phyloP scores from a whole-genome alignment of 75 land plant genomes.

The Azolla pinnata region DNA sequence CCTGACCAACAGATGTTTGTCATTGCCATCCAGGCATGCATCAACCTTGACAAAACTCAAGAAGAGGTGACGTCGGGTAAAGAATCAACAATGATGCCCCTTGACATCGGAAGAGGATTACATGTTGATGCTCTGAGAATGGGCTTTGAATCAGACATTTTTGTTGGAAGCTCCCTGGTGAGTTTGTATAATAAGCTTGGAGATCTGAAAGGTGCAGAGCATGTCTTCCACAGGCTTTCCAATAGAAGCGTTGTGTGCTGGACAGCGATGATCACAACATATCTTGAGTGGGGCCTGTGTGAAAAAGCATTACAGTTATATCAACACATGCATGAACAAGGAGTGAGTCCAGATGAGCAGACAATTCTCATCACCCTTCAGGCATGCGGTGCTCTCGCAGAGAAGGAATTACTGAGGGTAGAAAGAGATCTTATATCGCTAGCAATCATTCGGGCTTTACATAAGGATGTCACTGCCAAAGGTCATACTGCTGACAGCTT shows the following conservation, averaged over 20 bases:
- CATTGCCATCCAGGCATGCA: conserved; percentile 6
- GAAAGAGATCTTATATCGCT: neutral
- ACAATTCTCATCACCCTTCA: conserved; percentile 14
- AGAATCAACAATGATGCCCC: neutral
- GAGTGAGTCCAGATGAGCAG: conserved; percentile 15
- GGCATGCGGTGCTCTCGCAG: conserved; percentile 19
- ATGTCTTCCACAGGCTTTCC: conserved; percentile 7
- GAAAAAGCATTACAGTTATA: conserved; percentile 16
- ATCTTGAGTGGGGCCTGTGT: conserved; percentile 18
- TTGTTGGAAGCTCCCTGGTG: conserved; percentile 15
- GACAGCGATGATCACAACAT: conserved; percentile 29
- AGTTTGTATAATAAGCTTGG: conserved; percentile 11
- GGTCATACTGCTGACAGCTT: conserved; percentile 13
- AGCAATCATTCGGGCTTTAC: conserved; percentile 10
- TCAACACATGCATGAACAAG: conserved; percentile 17
- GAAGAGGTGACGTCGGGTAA: neutral
- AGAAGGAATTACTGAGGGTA: neutral
- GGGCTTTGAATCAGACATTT: conserved; percentile 13
- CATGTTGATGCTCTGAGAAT: conserved; percentile 6
- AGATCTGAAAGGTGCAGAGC: conserved; percentile 11
- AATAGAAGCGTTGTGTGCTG: conserved; percentile 19
- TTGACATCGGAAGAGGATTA: neutral
- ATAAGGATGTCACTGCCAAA: conserved; percentile 5
- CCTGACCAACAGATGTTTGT: conserved; percentile 1
- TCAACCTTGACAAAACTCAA: neutral